A percentile compares a stretch with the other conserved stretches of the same genome.
phyloP scores from a whole-genome alignment of 2,329 filamentous ascomycete genomes.

The Ploettnerulaceae sp. region DNA sequence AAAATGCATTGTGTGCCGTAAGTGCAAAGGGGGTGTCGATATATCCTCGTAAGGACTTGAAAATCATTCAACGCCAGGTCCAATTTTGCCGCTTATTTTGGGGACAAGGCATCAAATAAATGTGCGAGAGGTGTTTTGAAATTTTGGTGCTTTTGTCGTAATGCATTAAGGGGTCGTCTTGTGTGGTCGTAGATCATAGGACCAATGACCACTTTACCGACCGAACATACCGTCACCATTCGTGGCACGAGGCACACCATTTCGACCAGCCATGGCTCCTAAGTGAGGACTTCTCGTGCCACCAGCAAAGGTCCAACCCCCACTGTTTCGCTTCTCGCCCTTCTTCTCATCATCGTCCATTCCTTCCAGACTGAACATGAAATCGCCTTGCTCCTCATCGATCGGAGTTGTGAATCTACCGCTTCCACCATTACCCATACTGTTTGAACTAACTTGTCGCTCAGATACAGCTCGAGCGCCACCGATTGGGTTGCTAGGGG shows the following conservation, averaged over 20 bases:
- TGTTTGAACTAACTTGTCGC: constrained; percentile 55
- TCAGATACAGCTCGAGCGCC: constrained; percentile 43
- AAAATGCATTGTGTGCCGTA: not conserved
- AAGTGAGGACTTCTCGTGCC: constrained; percentile 18
- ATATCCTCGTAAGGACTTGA: not conserved
- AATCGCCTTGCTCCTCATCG: constrained; percentile 59
- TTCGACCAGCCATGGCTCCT: too few relatives aligned
- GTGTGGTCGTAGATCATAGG: too few relatives aligned
- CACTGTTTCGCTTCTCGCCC: constrained; percentile 33
- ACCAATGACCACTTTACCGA: too few relatives aligned
- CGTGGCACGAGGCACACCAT: constrained; percentile 13
- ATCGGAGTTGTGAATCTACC: constrained; percentile 60
- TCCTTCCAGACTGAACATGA: constrained; percentile 62
- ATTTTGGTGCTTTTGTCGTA: not conserved
- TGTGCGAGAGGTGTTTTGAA: too few relatives aligned
- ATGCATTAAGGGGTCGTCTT: too few relatives aligned
- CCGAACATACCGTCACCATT: constrained; percentile 25
- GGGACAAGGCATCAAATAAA: too few relatives aligned
- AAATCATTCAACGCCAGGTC: not conserved
- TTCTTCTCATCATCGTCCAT: constrained; percentile 58
- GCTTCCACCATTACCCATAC: constrained; percentile 40
- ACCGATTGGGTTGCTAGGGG: constrained; percentile 38
- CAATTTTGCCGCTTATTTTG: not conserved
- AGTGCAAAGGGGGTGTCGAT: constrained; percentile 4
- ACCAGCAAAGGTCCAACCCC: constrained; percentile 29